Evolutionary conservation across 1,284 basidiomycete genomes (phyloP).

Genomic region (Cutaneotrichosporon daszewskae): DNA sequence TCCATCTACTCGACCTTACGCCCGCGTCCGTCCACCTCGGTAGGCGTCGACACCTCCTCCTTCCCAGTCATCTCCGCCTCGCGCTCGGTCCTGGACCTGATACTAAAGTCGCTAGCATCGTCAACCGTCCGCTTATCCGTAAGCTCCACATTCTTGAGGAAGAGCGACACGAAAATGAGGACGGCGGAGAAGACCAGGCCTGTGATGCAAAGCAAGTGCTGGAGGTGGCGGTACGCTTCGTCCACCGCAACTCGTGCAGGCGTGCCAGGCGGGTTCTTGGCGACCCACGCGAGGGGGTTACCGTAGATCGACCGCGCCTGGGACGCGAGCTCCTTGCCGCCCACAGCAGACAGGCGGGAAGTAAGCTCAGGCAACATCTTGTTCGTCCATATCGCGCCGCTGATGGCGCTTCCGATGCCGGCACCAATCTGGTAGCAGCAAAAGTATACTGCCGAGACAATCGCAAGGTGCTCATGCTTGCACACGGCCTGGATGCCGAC

Average conservation of each 20-base stretch:
- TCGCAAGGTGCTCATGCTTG: constrained; percentile 42
- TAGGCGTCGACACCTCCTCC: no score
- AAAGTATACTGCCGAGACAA: constrained; percentile 43
- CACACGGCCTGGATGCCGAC: constrained; percentile 41
- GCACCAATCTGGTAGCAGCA: constrained; percentile 36
- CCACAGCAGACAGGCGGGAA: constrained; percentile 30
- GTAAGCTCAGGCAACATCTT: not conserved
- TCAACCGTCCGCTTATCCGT: constrained; percentile 15
- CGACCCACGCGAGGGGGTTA: constrained; percentile 32
- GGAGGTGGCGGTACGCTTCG: constrained; percentile 29
- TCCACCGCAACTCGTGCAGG: constrained; percentile 33
- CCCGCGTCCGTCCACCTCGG: no score
- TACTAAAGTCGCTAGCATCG: no score
- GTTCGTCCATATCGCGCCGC: constrained; percentile 46
- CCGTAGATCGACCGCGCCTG: constrained; percentile 24
- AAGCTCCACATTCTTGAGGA: constrained; percentile 12
- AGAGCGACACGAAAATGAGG: constrained; percentile 15
- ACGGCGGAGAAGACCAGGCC: constrained; percentile 26
- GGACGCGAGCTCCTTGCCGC: not conserved
- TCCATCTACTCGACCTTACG: no score
- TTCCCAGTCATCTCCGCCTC: no score
- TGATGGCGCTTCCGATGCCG: constrained; percentile 40
- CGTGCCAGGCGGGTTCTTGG: constrained; percentile 36
- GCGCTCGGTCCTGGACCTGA: no score
- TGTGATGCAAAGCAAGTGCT: constrained; percentile 28